Evolutionary conservation across 495 filamentous ascomycete genomes (phyloP), one percentile per base, ranked within the genome.

Genomic region (Talaromyces borbonicus): DNA sequence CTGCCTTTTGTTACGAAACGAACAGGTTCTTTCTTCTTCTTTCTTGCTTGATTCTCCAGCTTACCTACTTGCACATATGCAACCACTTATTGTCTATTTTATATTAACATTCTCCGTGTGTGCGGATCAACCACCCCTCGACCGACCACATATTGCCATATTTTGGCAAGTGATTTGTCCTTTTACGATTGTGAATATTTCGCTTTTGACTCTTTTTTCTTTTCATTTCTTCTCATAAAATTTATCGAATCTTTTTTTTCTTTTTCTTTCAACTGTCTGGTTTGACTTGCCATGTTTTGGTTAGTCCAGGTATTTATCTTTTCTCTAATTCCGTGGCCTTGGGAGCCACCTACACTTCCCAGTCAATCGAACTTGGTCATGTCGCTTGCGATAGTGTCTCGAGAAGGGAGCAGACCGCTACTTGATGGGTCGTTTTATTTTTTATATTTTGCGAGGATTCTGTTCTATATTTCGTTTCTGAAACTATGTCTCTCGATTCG

Each of bases 271-370:
- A 7, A 6, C 12, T 30, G 27, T 30, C 7, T 30, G 27, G 6
- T 30, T 30, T 6, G 6, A 22, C 38, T 45, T 45, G 15, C 19
- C 7, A 27, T 19, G 22, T 16, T 19, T 33, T 45, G 23, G 8
- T n/a, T 45, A 12, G 15, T 23, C 26, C 22, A 35, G 22, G 38
- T 41, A 45, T 50, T 48, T 43, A 43, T 26, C 23, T 46, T 60
- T 59, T 54, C 50, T 53, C 53, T 53, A 53, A 55, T 45, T 20
- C 18, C n/a, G n/a, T n/a, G n/a, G n/a, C n/a, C n/a, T n/a, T n/a
- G n/a, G n/a, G n/a, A n/a, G n/a, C n/a, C n/a, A n/a, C n/a, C n/a
- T n/a, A n/a, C n/a, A n/a, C n/a, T n/a, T n/a, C n/a, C n/a, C n/a
- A n/a, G n/a, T n/a, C n/a, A n/a, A n/a, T n/a, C n/a, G n/a, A n/a